These are phyloP conservation scores for Chlorella sp. DNA, from an alignment of 139 green algal genomes.

Conservation along the genomic window DNA sequence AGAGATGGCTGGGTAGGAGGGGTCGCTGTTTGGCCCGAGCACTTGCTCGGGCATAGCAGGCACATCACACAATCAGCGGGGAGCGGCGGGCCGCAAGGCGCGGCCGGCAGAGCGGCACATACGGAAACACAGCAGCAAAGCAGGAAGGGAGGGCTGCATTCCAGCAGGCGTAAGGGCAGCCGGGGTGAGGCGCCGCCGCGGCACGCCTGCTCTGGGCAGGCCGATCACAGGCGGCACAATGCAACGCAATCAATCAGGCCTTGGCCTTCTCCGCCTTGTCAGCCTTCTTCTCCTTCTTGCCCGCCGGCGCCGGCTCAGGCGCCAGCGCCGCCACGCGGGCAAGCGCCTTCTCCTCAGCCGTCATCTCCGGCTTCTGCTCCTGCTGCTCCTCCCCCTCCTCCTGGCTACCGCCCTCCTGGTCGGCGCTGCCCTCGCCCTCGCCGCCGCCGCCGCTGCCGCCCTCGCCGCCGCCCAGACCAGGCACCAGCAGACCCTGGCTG, in stretches of 20 bases:
- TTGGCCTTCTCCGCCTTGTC: background rate
- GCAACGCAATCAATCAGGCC: background rate
- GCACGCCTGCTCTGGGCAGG: no score
- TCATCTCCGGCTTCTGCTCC: background rate
- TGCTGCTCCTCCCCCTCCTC: background rate
- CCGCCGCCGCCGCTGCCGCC: background rate
- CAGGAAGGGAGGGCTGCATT: no score
- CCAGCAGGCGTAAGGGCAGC: no score
- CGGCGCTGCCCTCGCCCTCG: background rate
- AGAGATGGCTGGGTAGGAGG: background rate
- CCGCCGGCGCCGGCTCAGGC: background rate
- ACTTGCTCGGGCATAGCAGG: background rate
- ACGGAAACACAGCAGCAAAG: background rate
- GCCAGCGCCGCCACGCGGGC: conserved; percentile 9
- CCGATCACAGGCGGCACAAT: no score
- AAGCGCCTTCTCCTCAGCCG: background rate
- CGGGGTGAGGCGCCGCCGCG: no score
- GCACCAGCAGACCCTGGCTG: no score
- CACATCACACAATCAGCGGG: background rate
- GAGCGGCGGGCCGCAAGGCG: no score
- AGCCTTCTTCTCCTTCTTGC: background rate
- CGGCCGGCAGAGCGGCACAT: background rate
- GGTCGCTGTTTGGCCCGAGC: background rate
- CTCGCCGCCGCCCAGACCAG: no score
- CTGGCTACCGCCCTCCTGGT: background rate